Base-by-base conservation (phyloP, 2,329 filamentous ascomycete genomes). In the Cyphellophora attinorum region DNA sequence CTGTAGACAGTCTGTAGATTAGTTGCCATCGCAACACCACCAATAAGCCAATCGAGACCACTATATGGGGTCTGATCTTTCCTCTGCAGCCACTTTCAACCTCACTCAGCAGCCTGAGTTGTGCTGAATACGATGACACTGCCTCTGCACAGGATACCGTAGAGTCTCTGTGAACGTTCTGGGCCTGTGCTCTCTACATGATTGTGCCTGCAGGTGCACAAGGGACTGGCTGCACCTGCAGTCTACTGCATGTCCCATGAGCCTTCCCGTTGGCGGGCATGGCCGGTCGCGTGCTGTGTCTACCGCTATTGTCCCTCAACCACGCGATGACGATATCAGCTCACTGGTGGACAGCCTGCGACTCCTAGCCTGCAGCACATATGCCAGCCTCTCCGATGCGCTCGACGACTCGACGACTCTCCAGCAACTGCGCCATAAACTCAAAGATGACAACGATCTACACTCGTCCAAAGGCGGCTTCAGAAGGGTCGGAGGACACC, bases 401-500 rank as follows among this genome's bases (percentile, higher is more conserved):
- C 44, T 59, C 14, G 57, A 60, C 5, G 60, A 80, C 21, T 56
- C 70, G 43, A 69, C 74, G 45, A 64, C 67, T 34, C 65, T 83
- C 37, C 72, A 76, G 45, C 70, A 75, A 33, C 72, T 89, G 40
- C 74, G 78, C 50, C 81, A 85, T 57, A 62, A 70, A 37, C 62
- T 76, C 30, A 70, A 75, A 42, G 70, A 74, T 38, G 60, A 61
- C 41, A 58, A 59, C 45, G 57, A 62, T 38, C 60, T 64, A 17
- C 60, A 60, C 32, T 63, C 67, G 39, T 64, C 67, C 29, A 85
- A 86, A 61, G 84, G 93, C 61, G 79, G 84, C 48, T 94, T 95
- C 55, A 76, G 88, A 46, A 76, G 84, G 52, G 70, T 86, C 16
- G 68, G 73, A 37, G 88, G 88, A 50, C 94, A 93, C 57, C 75